phyloP scores from a whole-genome alignment of 176 grass and related monocot species.

The Raddia guianensis region DNA sequence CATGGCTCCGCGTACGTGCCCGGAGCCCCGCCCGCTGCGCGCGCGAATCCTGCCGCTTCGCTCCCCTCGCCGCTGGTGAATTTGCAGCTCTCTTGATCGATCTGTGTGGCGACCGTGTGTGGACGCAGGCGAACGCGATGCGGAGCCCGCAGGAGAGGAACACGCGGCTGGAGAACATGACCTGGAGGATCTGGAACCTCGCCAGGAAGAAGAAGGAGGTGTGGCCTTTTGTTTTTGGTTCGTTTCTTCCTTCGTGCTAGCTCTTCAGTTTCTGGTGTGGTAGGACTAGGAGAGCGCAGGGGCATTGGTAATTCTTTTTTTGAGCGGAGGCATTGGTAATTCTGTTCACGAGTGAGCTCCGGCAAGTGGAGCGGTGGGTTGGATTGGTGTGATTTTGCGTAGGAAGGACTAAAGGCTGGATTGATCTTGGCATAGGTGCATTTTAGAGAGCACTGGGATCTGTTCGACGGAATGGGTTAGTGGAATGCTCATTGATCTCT shows the following conservation, averaged over 20 bases:
- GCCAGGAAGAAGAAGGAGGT: slow-evolving; percentile 99
- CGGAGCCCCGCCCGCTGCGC: background rate
- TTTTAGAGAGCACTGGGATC: slow-evolving; percentile 17
- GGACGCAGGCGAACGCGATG: slow-evolving; percentile 76
- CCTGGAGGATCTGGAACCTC: slow-evolving; percentile 99
- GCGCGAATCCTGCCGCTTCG: slow-evolving; percentile 17
- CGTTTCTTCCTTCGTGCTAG: slow-evolving; percentile 35
- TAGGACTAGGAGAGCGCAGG: background rate
- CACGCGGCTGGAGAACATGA: slow-evolving; percentile 98
- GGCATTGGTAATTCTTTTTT: background rate
- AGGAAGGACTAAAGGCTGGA: background rate
- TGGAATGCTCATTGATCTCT: background rate
- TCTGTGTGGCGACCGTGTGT: slow-evolving; percentile 14
- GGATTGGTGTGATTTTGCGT: background rate
- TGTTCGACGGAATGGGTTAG: slow-evolving; percentile 2
- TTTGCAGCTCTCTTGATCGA: slow-evolving; percentile 25
- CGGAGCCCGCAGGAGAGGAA: slow-evolving; percentile 95
- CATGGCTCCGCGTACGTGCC: slow-evolving; percentile 64
- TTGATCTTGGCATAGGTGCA: slow-evolving; percentile 34
- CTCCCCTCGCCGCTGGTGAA: background rate
- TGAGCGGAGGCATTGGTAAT: background rate
- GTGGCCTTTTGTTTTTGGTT: slow-evolving; percentile 41
- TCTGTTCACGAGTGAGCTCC: background rate
- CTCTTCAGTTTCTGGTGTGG: slow-evolving; percentile 6
- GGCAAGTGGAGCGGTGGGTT: background rate